Evolutionary conservation across 2,329 filamentous ascomycete species (phyloP), one percentile per base, ranked within the genome.

Genomic region (Diaporthe sp.): DNA sequence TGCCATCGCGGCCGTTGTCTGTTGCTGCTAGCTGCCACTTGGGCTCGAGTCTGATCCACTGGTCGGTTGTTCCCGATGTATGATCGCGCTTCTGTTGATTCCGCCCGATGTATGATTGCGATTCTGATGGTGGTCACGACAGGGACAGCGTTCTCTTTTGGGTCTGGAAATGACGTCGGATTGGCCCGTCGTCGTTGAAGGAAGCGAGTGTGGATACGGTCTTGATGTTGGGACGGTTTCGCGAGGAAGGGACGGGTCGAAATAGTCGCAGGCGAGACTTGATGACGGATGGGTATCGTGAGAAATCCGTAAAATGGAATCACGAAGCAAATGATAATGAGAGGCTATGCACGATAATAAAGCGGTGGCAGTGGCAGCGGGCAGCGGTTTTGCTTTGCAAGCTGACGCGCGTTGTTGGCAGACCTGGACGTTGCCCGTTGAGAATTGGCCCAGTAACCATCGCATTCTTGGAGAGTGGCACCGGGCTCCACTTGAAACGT

Each of bases 1-100:
- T 5, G 72, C 76, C 76, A 77, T 77, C 13, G 22, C 55, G 69
- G 72, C 58, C 7, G 57, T 28, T 62, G 15, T 62, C n/a, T 22
- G 57, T 42, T 61, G 57, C 39, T 44, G 44, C 44, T 49, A n/a
- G 9, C 8, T 69, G 8, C 19, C 31, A 6, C 19, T 59, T 31
- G 22, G 22, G 13, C 44, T 71, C 2, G 3, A 15, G 5, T 9
- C 31, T 37, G 28, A 34, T 37, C 25, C 28, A 9, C 31, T 59
- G n/a, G 25, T 34, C 15, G 49, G n/a, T n/a, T 53, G n/a, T 22
- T 53, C 49, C 49, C 55, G 55, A 13, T 42, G 13, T 55, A 12
- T 53, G 13, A 10, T 55, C n/a, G 22, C n/a, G 34, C n/a, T 10
- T 6, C 3, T 39, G 8, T 61, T 55, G n/a, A 31, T 31, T 31